Evolutionary conservation across 352 stramenopile species (phyloP), one percentile per base, ranked within the genome.

Genomic region (Pythium aquatile): DNA sequence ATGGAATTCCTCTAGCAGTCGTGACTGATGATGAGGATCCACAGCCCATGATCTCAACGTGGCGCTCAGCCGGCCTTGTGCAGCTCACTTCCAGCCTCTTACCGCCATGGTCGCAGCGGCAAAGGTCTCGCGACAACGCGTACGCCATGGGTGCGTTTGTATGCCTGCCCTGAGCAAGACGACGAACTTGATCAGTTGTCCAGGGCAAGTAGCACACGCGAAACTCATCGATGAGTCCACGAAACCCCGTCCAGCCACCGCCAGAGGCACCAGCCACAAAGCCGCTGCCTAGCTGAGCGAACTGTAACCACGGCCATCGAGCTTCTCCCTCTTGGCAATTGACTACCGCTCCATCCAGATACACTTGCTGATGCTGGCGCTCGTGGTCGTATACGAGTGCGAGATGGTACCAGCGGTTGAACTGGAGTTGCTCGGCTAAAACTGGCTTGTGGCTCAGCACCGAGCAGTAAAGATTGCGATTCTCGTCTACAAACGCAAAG

Each of bases 361-460:
- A 90, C 20, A 84, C 70, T 11, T 51, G 61, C 48, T 87, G 58
- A 35, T 76, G 56, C 13, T 57, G 51, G 9, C 17, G 6, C 2
- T 14, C 37, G 48, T 75, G 73, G 17, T 74, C 68, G 56, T 83
- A 88, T 7, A 76, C 83, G 8, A 86, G 68, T 11, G 84, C 74
- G 35, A 88, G 67, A 65, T 90, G 79, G 55, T 90, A 88, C 81
- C 81, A 90, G 28, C 82, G 79, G 49, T 61, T 20, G 20, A 28
- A 29, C n/a, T 37, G 7, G 17, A 66, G 40, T 10, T 5, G 3
- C 24, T 20, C 9, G 9, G 51, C 32, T 2, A 66, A 30, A 5
- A 55, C 60, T 5, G 58, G 65, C 55, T 69, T 74, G 5, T 61
- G 58, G 11, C n/a, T 58, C 13, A 81, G 46, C 20, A 82, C 58